Conservation (phyloP, 2,329 filamentous ascomycete genomes). For the Neofusicoccum parvum region DNA sequence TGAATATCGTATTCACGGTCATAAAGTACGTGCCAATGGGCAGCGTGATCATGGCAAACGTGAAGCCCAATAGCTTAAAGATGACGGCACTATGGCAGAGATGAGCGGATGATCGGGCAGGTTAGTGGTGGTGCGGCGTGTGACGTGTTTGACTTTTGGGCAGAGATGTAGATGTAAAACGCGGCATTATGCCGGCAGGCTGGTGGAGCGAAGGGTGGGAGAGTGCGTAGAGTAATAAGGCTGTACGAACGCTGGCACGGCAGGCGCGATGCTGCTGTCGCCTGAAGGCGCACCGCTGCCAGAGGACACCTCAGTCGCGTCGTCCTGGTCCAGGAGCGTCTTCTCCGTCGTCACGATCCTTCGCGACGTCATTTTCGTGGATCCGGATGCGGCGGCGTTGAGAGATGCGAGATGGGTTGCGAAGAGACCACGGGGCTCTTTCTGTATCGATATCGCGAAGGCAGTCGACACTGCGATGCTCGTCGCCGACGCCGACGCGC, state of each 20-base stretch:
- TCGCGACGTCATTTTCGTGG: constrained; percentile 65
- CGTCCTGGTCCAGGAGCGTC: constrained; percentile 56
- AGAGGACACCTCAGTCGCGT: constrained; percentile 28
- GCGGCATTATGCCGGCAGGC: not conserved
- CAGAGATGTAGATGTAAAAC: no score
- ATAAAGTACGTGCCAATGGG: constrained; percentile 90
- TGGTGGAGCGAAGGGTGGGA: not conserved
- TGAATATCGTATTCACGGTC: constrained; percentile 74
- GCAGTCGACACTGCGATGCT: no score
- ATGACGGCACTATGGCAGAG: constrained; percentile 70
- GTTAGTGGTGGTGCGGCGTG: not conserved
- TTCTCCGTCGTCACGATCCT: constrained; percentile 68
- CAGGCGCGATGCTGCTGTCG: constrained; percentile 76
- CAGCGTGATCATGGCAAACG: constrained; percentile 82
- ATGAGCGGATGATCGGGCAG: not conserved
- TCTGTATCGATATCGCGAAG: no score
- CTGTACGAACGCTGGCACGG: constrained; percentile 72
- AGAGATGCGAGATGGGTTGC: no score
- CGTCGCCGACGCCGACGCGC: no score
- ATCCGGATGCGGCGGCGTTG: not conserved
- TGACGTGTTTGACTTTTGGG: not conserved
- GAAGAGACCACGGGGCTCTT: no score
- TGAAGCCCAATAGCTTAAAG: constrained; percentile 85
- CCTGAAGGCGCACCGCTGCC: constrained; percentile 42
- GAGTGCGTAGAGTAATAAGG: not conserved